Evolutionary conservation across 2,329 filamentous ascomycete species (phyloP).

Genomic region (Myotisia sp.): DNA sequence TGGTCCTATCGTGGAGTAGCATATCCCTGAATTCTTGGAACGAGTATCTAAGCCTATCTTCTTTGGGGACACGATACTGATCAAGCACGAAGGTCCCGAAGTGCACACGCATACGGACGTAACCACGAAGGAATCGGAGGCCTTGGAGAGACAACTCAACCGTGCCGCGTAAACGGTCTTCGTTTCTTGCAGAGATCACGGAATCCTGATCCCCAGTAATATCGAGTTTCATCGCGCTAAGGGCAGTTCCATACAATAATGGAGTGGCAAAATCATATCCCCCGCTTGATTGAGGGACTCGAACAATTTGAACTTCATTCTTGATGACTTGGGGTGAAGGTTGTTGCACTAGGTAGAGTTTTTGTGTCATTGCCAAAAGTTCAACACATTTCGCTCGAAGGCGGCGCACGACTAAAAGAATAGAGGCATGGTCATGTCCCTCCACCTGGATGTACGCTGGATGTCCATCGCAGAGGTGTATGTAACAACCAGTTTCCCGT

Average conservation of each 20-base stretch:
- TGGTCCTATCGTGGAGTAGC: constrained; percentile 24
- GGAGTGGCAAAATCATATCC: constrained; percentile 12
- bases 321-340: constrained; percentile 14
- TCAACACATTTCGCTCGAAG: constrained; percentile 20
- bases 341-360: constrained; percentile 22
- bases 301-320: constrained; percentile 17
- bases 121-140: constrained; percentile 21
- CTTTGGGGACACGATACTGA: constrained; percentile 20
- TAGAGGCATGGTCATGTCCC: constrained; percentile 20
- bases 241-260: constrained; percentile 13
- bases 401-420: constrained; percentile 23
- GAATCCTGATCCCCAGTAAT: constrained; percentile 15
- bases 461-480: constrained; percentile 25
- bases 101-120: constrained; percentile 29
- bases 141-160: constrained; percentile 21
- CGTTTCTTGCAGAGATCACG: constrained; percentile 19
- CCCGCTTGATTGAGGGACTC: constrained; percentile 7
- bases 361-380: constrained; percentile 18
- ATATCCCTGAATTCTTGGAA: constrained; percentile 30
- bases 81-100: constrained; percentile 30
- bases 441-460: constrained; percentile 20
- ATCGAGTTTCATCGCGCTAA: constrained; percentile 12
- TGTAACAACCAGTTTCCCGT: constrained; percentile 24
- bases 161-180: constrained; percentile 18
- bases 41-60: constrained; percentile 17